Evolutionary conservation across 352 stramenopile species (phyloP).

Genomic region (Thalassiosira exigua): DNA sequence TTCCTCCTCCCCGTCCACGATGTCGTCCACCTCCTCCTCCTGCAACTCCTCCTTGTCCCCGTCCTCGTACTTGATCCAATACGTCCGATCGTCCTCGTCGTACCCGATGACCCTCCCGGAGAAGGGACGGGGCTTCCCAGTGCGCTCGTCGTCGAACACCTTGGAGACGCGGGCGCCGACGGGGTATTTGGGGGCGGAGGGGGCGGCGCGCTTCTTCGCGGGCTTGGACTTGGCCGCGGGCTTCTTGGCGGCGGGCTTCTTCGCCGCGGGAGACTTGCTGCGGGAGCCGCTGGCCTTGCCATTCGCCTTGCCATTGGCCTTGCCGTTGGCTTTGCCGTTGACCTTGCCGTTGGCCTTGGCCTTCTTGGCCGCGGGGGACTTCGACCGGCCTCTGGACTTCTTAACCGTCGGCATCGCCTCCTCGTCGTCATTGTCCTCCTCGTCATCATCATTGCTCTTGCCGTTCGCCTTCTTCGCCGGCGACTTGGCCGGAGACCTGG

Average conservation of each 20-base stretch:
- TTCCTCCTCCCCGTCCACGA: slow-evolving; percentile 2
- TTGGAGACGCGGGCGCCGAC: slow-evolving; percentile 40
- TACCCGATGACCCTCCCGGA: slow-evolving; percentile 27
- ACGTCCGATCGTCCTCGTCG: slow-evolving; percentile 24
- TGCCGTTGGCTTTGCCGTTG: not conserved
- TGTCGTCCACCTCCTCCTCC: slow-evolving; percentile 35
- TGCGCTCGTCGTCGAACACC: slow-evolving; percentile 21
- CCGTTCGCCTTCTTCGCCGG: slow-evolving; percentile 28
- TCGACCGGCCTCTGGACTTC: too few species aligned
- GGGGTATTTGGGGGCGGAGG: slow-evolving; percentile 16
- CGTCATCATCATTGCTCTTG: slow-evolving; percentile 18
- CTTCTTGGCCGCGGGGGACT: too few species aligned
- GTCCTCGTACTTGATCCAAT: slow-evolving; percentile 50
- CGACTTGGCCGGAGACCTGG: slow-evolving; percentile 1
- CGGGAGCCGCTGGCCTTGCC: too few species aligned
- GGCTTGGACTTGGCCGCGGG: not conserved
- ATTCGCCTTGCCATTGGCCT: too few species aligned
- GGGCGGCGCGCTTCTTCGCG: not conserved
- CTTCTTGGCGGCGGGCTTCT: not conserved
- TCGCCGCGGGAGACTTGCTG: not conserved
- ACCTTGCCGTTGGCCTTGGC: too few species aligned
- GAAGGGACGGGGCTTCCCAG: slow-evolving; percentile 4
- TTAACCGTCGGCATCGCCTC: slow-evolving; percentile 38
- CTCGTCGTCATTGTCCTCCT: slow-evolving; percentile 54
- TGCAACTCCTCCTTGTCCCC: slow-evolving; percentile 54